phyloP scores from a whole-genome alignment of 1,139 yeast genomes.

The Magnusiomyces tetraspermus region DNA sequence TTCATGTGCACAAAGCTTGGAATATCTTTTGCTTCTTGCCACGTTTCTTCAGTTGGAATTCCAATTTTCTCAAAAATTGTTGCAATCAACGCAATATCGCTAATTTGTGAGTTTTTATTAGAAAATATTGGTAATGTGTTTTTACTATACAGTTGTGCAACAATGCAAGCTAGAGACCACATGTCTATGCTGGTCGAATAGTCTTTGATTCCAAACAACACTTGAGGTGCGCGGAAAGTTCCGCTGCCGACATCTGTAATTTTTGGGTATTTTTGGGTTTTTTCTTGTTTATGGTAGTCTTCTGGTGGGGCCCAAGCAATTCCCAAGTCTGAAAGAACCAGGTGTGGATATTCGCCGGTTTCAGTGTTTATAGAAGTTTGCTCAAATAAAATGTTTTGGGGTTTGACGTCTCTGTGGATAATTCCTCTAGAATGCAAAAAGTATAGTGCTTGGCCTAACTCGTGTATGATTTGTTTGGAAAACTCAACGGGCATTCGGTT shows the following conservation, averaged over 20 bases:
- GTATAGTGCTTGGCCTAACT: constrained; percentile 41
- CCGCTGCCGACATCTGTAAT: constrained; percentile 68
- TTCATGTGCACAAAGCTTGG: constrained; percentile 1
- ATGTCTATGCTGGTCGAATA: constrained; percentile 62
- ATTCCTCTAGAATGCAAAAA: constrained; percentile 49
- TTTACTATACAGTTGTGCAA: constrained; percentile 41
- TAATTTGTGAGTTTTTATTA: constrained; percentile 26
- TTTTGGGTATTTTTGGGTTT: constrained; percentile 34
- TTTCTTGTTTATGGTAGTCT: constrained; percentile 40
- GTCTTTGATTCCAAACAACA: constrained; percentile 56
- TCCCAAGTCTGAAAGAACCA: constrained; percentile 61
- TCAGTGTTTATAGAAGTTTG: constrained; percentile 10
- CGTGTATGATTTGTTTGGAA: constrained; percentile 33
- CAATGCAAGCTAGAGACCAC: constrained; percentile 70
- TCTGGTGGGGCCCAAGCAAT: constrained; percentile 46
- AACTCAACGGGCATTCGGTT: constrained; percentile 26
- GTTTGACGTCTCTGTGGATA: constrained; percentile 87
- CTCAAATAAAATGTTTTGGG: constrained; percentile 58
- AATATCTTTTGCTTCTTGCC: constrained; percentile 29
- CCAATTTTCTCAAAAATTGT: constrained; percentile 61
- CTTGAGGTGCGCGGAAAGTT: constrained; percentile 75
- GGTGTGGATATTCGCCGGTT: constrained; percentile 18
- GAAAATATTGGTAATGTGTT: constrained; percentile 30
- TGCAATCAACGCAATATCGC: constrained; percentile 58
- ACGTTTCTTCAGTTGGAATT: constrained; percentile 45